Evolutionary conservation across 495 filamentous ascomycete species (phyloP), one percentile per base, ranked within the genome.

Genomic region (Glarea lozoyensis): DNA sequence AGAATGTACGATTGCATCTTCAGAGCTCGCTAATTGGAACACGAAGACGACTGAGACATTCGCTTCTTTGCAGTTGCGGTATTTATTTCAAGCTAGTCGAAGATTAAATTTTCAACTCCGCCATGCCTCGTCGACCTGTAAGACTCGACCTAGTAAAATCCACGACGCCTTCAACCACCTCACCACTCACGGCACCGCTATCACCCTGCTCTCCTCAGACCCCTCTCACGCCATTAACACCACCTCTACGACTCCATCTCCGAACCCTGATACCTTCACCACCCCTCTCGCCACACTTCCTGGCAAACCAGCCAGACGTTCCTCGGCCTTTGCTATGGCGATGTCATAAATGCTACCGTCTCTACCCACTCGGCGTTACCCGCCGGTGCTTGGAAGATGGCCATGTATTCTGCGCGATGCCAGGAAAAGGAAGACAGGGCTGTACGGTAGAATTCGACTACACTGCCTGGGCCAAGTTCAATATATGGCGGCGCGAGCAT

Each of bases 271-370:
- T 61, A 13, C 49, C 57, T 1, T 21, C 44, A 2, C 58, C 17
- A 45, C 56, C 38, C 46, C 57, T 41, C 53, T 54, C 40, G 7
- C 19, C 19, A 0, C 1, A 20, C 2, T 42, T 34, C 13, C 22
- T 38, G n/a, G 19, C n/a, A 0, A 53, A 42, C 0, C 53, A 50
- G 10, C 63, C 61, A 12, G 48, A 50, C 2, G 22, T 39, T 0
- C 65, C 66, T 2, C 51, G 45, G 13, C 52, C 59, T 10, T 70
- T 66, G 68, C 40, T 59, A n/a, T 70, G 68, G 67, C 56, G 56
- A 22, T 72, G 68, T 42, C 65, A 67, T 43, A 36, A 42, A 2
- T 72, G 68, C 49, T 19, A 35, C n/a, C 50, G 43, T 7, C 40
- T 52, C 0, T 70, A 69, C 49, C 56, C 53, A 1, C 46, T 70